These are phyloP conservation scores for Hibiscus mutabilis DNA, from an alignment of 345 rosid species.

Conservation along the genomic window DNA sequence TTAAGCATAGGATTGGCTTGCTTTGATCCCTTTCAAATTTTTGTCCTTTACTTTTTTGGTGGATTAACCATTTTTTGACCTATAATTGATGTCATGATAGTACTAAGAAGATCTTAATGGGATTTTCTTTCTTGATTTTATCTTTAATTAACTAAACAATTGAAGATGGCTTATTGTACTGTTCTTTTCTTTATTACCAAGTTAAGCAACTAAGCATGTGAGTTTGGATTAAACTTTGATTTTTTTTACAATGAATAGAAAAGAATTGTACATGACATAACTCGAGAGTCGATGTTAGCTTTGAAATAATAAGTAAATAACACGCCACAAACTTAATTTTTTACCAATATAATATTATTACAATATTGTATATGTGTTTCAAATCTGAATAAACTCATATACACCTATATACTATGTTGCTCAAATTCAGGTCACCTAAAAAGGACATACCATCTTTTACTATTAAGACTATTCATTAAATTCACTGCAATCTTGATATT, in stretches of 20 bases:
- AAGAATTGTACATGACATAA: too few relatives aligned
- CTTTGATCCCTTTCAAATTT: neutral
- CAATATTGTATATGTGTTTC: too few relatives aligned
- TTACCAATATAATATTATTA: too few relatives aligned
- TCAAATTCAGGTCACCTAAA: too few relatives aligned
- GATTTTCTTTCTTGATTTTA: constrained; percentile 1
- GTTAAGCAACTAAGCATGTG: neutral
- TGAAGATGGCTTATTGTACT: neutral
- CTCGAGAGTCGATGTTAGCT: too few relatives aligned
- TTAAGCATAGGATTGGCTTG: neutral
- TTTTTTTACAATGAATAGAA: neutral
- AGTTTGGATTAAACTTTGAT: neutral
- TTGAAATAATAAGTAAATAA: too few relatives aligned
- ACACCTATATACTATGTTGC: too few relatives aligned
- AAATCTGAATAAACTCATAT: too few relatives aligned
- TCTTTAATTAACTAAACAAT: neutral
- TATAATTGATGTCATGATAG: neutral
- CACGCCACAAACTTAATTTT: too few relatives aligned
- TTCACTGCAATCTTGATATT: too few relatives aligned
- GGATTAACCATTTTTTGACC: neutral
- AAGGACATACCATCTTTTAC: too few relatives aligned
- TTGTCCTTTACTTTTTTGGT: neutral
- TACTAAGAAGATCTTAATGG: neutral
- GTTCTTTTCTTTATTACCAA: neutral
- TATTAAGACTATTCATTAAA: too few relatives aligned